Evolutionary conservation across 164 flowering plant species (phyloP).

Genomic region (Sextonia rubra): DNA sequence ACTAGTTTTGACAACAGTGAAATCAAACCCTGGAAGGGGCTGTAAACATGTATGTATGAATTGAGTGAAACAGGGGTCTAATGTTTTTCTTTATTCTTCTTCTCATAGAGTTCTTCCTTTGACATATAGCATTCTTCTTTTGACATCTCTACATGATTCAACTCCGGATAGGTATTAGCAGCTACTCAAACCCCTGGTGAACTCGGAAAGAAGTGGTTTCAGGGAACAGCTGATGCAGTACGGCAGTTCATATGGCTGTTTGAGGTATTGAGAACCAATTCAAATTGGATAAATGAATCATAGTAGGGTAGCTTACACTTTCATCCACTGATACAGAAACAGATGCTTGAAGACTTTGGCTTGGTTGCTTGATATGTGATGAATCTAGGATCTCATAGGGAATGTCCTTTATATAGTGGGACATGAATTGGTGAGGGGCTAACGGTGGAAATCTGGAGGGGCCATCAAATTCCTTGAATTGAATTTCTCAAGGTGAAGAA

Average conservation of each 20-base stretch:
- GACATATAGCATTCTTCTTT: no score
- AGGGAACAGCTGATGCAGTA: conserved; percentile 22
- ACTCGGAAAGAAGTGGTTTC: conserved; percentile 66
- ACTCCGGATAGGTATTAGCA: conserved; percentile 58
- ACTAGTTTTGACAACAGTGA: background rate
- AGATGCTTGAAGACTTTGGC: background rate
- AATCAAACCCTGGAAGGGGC: background rate
- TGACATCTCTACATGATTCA: background rate
- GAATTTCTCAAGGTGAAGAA: no score
- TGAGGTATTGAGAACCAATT: conserved; percentile 37
- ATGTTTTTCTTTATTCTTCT: background rate
- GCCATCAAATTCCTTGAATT: no score
- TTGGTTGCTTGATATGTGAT: no score
- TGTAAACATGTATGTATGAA: background rate
- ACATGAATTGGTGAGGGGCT: no score
- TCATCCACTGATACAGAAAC: background rate
- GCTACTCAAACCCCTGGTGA: conserved; percentile 95
- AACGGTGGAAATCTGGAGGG: no score
- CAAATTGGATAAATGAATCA: background rate
- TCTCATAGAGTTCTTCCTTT: background rate
- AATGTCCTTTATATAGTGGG: no score
- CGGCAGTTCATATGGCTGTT: conserved; percentile 66
- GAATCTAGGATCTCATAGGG: no score
- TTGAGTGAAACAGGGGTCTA: background rate
- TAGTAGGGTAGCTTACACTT: background rate